Base-by-base conservation (phyloP, 192 early-diverging fungal species). In the Rhizoclosmatium globosum region DNA sequence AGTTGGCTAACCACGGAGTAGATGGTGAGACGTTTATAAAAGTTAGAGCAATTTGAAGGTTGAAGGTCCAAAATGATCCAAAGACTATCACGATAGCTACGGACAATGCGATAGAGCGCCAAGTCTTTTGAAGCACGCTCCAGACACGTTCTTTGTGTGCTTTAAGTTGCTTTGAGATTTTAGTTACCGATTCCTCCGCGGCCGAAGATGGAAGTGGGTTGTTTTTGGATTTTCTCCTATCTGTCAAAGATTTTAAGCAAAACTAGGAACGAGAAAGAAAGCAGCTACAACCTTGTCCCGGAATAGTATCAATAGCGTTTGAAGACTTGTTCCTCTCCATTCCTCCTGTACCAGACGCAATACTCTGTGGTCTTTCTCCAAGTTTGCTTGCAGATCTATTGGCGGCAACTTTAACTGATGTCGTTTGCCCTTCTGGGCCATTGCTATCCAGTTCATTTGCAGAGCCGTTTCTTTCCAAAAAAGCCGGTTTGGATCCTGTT, bases 61-160 rank as follows among this genome's bases (percentile, higher is more conserved):
- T 62, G 23, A 62, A 31, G 23, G 60, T 31, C 60, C 65, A 68
- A 41, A 71, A 71, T 48, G 69, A 71, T 7, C 69, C 69, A 71
- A 43, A 71, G 17, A 71, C 53, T 4, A 71, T 9, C 2, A 71
- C 69, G 53, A 71, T 44, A 1, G 47, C 46, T 7, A 71, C 41
- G 50, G 47, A 56, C 7, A 71, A 23, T 23, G 50, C 47, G 2
- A 71, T 11, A 19, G 69, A 71, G n/a, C 69, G 47, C 69, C 69
- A 71, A 56, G 44, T 71, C 69, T 71, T 71, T 45, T 53, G 13
- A 56, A 71, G 50, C 2, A 71, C 47, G 69, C 19, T 48, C 69
- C 69, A 71, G n/a, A 71, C 53, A 23, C 53, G 47, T 42, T 71
- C 47, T 9, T 46, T 41, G 47, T 71, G 69, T 39, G 47, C 23